These are phyloP conservation scores for Solanum chacoense DNA, from an alignment of 305 asterid genomes.

Conservation along the genomic window DNA sequence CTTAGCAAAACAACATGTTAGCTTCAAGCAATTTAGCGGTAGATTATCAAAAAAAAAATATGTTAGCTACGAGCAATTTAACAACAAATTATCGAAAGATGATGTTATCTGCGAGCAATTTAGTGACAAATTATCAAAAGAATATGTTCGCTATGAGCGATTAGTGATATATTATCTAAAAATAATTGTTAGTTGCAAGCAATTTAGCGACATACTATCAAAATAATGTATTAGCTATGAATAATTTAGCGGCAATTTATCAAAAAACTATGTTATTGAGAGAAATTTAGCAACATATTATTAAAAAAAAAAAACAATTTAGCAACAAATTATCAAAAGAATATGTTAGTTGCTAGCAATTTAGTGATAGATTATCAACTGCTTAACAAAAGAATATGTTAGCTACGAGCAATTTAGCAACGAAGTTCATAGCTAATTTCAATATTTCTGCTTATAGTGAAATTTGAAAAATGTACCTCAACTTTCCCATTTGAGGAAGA, in stretches of 20 bases:
- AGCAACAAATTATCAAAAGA: background rate
- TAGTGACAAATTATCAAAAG: background rate
- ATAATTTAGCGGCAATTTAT: background rate
- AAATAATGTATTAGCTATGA: background rate
- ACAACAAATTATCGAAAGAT: background rate
- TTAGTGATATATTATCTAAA: background rate
- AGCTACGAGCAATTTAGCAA: background rate
- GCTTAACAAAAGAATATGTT: background rate
- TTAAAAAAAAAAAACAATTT: background rate
- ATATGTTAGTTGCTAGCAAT: background rate
- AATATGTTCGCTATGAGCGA: background rate
- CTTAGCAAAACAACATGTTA: background rate
- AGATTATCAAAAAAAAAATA: background rate
- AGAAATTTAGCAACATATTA: background rate
- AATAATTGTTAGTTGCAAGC: background rate
- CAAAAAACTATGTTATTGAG: background rate
- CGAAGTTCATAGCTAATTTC: background rate
- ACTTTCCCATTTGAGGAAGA: conserved; percentile 53
- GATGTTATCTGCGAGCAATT: background rate
- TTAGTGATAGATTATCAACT: background rate
- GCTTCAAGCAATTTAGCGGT: background rate
- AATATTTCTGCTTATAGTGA: background rate
- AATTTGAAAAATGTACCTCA: conserved; percentile 32
- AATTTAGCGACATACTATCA: background rate
- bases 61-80: background rate